phyloP scores from a whole-genome alignment of 208 protist genomes.

The Trypanosoma theileri region DNA sequence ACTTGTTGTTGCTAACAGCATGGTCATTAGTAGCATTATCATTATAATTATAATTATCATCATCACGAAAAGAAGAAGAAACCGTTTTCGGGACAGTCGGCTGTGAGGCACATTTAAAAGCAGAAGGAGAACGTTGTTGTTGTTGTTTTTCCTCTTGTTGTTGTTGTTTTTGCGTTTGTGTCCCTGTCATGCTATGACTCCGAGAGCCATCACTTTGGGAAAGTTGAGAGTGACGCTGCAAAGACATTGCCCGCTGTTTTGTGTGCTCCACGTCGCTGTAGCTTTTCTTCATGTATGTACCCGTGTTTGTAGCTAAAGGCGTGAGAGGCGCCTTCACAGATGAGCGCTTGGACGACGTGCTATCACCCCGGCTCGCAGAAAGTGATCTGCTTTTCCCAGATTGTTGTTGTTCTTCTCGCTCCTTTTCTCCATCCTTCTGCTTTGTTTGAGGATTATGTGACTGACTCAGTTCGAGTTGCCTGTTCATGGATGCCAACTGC shows the following conservation, averaged over 20 bases:
- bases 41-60: no score
- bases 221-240: background rate
- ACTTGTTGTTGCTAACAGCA: background rate
- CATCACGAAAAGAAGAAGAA: background rate
- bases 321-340: background rate
- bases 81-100: background rate
- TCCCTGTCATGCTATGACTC: background rate
- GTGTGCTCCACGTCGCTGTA: conserved; percentile 14
- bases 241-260: conserved; percentile 7
- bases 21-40: background rate
- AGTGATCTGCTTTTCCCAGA: background rate
- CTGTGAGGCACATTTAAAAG: background rate
- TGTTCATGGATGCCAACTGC: background rate
- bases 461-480: background rate
- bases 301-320: background rate
- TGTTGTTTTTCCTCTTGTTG: background rate
- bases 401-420: background rate
- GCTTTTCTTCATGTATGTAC: background rate
- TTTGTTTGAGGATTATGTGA: background rate
- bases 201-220: background rate
- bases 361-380: background rate
- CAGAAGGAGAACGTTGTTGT: background rate
- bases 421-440: background rate
- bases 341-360: background rate
- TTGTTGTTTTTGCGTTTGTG: conserved; percentile 4